phyloP scores from a whole-genome alignment of 2,329 filamentous ascomycete species.

The Fusarium aywerte region DNA sequence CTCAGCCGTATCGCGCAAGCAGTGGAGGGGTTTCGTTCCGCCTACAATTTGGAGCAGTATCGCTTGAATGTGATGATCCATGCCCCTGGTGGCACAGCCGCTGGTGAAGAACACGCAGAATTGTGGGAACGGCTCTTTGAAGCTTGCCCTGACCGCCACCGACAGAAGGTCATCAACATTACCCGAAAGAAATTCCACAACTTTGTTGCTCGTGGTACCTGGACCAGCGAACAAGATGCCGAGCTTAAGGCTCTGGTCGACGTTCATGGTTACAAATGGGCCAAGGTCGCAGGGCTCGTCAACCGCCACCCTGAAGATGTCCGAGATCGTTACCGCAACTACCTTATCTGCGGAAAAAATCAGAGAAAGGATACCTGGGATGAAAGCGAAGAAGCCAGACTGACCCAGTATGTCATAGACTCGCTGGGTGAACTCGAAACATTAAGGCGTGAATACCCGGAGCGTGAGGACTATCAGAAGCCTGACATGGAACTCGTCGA shows the following conservation, averaged over 20 bases:
- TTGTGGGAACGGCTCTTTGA: slow-evolving; percentile 64
- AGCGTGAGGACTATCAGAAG: slow-evolving; percentile 50
- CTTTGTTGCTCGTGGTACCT: slow-evolving; percentile 64
- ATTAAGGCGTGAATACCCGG: slow-evolving; percentile 49
- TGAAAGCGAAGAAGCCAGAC: slow-evolving; percentile 65
- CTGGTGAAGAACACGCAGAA: slow-evolving; percentile 52
- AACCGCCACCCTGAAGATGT: slow-evolving; percentile 73
- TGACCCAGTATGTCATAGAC: slow-evolving; percentile 64
- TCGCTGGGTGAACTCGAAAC: slow-evolving; percentile 61
- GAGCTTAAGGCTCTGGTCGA: slow-evolving; percentile 52
- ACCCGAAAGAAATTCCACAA: slow-evolving; percentile 74
- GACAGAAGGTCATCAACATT: slow-evolving; percentile 65
- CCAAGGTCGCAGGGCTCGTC: slow-evolving; percentile 68
- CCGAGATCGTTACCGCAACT: slow-evolving; percentile 76
- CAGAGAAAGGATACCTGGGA: slow-evolving; percentile 68
- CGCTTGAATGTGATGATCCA: slow-evolving; percentile 61
- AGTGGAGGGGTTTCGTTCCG: slow-evolving; percentile 58
- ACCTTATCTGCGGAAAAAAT: slow-evolving; percentile 67
- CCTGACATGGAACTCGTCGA: slow-evolving; percentile 67
- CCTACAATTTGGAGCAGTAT: slow-evolving; percentile 55
- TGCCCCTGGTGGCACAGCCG: slow-evolving; percentile 50
- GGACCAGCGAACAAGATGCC: slow-evolving; percentile 53
- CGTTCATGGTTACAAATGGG: slow-evolving; percentile 65
- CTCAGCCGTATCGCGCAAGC: slow-evolving; percentile 54
- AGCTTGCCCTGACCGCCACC: slow-evolving; percentile 61